These are phyloP conservation scores for Dipodascopsis uninucleata DNA, from an alignment of 805 yeast genomes.

Conservation along the genomic window DNA sequence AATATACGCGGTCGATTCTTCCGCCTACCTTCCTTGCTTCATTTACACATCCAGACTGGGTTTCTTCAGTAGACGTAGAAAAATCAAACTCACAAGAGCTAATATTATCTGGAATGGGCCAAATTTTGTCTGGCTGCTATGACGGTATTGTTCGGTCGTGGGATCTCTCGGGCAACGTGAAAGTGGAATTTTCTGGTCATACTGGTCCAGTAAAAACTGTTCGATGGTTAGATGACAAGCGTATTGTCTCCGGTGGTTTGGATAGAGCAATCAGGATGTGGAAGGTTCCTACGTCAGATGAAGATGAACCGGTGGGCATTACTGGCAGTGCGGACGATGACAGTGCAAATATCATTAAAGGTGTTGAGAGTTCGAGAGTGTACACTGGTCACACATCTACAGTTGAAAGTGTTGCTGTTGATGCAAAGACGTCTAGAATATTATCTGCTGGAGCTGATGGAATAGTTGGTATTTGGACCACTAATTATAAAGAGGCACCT, in stretches of 20 bases:
- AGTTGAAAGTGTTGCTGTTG: constrained; percentile 71
- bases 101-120: constrained; percentile 31
- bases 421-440: constrained; percentile 53
- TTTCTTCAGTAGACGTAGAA: constrained; percentile 64
- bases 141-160: constrained; percentile 93
- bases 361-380: constrained; percentile 13
- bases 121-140: constrained; percentile 83
- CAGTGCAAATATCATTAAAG: constrained; percentile 41
- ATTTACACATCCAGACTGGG: constrained; percentile 93
- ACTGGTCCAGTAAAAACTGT: constrained; percentile 81
- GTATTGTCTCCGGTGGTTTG: constrained; percentile 80
- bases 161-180: constrained; percentile 74
- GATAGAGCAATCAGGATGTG: constrained; percentile 87
- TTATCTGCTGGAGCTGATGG: constrained; percentile 83
- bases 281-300: constrained; percentile 52
- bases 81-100: background rate
- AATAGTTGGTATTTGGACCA: constrained; percentile 83
- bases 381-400: constrained; percentile 88
- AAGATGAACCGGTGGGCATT: constrained; percentile 14
- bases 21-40: constrained; percentile 93
- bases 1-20: constrained; percentile 85
- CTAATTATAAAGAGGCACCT: constrained; percentile 78
- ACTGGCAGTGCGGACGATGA: constrained; percentile 42
- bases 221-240: constrained; percentile 67
- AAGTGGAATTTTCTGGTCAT: constrained; percentile 81